Evolutionary conservation across 768 basidiomycete genomes (phyloP).

Genomic region (Tulasnella sp.): DNA sequence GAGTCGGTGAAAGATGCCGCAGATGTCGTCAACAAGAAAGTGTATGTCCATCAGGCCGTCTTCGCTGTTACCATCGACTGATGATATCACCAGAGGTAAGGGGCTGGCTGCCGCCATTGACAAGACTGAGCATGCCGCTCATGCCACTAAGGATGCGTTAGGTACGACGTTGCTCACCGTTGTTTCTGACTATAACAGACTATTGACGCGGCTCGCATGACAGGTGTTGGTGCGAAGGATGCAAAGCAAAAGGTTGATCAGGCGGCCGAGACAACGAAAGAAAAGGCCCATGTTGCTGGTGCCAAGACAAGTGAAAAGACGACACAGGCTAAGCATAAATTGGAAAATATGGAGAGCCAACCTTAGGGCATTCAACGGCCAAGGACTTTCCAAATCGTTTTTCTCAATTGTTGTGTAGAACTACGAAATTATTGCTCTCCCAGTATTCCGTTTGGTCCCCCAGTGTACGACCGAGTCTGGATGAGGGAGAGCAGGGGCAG

Average conservation of each 20-base stretch:
- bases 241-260: conserved; percentile 11
- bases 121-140: conserved; percentile 7
- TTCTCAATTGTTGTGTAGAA: no score
- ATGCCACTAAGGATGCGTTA: conserved; percentile 10
- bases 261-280: conserved; percentile 13
- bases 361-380: no score
- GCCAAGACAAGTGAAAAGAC: conserved; percentile 7
- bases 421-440: no score
- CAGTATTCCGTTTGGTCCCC: no score
- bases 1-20: conserved; percentile 12
- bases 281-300: conserved; percentile 8
- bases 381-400: no score
- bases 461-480: no score
- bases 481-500: no score
- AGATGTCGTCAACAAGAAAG: conserved; percentile 14
- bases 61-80: not conserved
- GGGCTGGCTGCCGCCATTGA: conserved; percentile 15
- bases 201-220: not conserved
- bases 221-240: conserved; percentile 9
- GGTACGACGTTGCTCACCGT: not conserved
- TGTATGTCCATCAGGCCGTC: not conserved
- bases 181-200: not conserved
- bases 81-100: conserved; percentile 6
- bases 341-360: conserved; percentile 5
- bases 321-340: conserved; percentile 11